Evolutionary conservation across 2,329 filamentous ascomycete genomes (phyloP), one percentile per base, ranked within the genome.

Genomic region (Verticillium isaacii): DNA sequence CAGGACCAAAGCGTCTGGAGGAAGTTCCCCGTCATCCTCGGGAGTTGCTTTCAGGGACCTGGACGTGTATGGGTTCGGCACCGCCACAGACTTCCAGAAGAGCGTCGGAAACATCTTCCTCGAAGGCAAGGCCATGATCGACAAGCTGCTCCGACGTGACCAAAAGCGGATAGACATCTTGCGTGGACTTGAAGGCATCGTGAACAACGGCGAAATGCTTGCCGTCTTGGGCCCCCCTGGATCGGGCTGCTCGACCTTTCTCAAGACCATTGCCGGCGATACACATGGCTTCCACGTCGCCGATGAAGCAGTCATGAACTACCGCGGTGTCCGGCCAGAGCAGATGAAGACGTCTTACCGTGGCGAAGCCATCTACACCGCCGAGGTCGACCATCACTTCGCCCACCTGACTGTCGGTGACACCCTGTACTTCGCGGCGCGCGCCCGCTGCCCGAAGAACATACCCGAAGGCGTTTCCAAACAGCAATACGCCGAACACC

Each of bases 321-420:
- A 93, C 67, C 89, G 89, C 50, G 89, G 89, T 14, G 88, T 93
- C 17, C 76, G 87, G 1, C 88, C 90, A 0, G 78, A 85, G 32
- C 85, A 89, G 67, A 88, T 91, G 69, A 81, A 83, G 68, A 87
- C 88, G 69, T 79, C 83, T 64, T 93, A 89, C 72, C 81, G 89
- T 56, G 90, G 90, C 39, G 90, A 93, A 71, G 89, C 92, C 70
- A 89, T 88, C 67, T 93, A 93, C 73, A 92, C 91, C 67, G 85
- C 84, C 15, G 90, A 94, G 72, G 90, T 92, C 66, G 89, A 93
- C 68, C 81, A 85, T 19, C 91, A 94, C 71, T 88, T 93, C 69
- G 87, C 91, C 3, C 81, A 82, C 1, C 78, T 94, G 39, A 92
- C 87, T 6, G 91, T 94, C 0, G 89, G 89, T 82, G 89, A 93